Evolutionary conservation across 73 alveolate genomes (phyloP).

Genomic region (Paramecium sexaurelia): DNA sequence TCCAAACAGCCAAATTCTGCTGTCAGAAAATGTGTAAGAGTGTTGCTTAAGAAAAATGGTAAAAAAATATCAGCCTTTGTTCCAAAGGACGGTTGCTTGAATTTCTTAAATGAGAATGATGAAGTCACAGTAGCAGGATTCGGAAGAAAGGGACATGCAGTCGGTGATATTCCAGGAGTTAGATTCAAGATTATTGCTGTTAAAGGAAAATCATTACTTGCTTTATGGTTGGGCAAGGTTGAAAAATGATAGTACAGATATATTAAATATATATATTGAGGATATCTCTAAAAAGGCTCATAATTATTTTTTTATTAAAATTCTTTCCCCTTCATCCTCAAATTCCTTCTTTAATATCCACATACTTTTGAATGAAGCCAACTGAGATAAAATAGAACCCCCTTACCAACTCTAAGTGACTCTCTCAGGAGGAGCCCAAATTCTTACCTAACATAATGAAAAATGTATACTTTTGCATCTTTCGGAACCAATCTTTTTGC

Average conservation of each 20-base stretch:
- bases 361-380: slow-evolving; percentile 85
- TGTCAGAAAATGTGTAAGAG: slow-evolving; percentile 83
- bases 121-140: slow-evolving; percentile 81
- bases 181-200: slow-evolving; percentile 81
- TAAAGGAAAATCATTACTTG: slow-evolving; percentile 77
- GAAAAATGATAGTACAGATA: slow-evolving; percentile 69
- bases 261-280: not conserved
- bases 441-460: slow-evolving; percentile 72
- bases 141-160: slow-evolving; percentile 86
- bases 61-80: slow-evolving; percentile 77
- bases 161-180: slow-evolving; percentile 83
- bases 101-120: slow-evolving; percentile 79
- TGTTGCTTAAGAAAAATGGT: slow-evolving; percentile 75
- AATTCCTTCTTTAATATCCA: slow-evolving; percentile 80
- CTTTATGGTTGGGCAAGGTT: slow-evolving; percentile 76
- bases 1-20: slow-evolving; percentile 85
- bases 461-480: slow-evolving; percentile 79
- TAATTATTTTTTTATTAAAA: slow-evolving; percentile 35
- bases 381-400: slow-evolving; percentile 86
- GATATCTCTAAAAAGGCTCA: not conserved
- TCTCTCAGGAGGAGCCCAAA: slow-evolving; percentile 85
- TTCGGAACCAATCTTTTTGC: slow-evolving; percentile 75
- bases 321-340: slow-evolving; percentile 61
- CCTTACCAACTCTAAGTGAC: slow-evolving; percentile 87
- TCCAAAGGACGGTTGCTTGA: slow-evolving; percentile 82